Evolutionary conservation across 1,284 basidiomycete genomes (phyloP).

Genomic region (Heterobasidion annosum): DNA sequence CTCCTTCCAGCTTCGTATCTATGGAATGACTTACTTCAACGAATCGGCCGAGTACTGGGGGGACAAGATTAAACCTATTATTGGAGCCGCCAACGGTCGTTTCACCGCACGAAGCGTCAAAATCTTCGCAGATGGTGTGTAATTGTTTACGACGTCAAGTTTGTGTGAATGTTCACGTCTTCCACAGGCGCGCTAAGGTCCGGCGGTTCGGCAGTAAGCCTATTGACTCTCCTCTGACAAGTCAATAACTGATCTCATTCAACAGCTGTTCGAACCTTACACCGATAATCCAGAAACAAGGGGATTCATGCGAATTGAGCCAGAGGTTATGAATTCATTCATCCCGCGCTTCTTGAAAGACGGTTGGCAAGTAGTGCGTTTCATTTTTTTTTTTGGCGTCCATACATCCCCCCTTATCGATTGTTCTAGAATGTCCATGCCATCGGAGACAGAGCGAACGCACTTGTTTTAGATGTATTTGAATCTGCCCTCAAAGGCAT

Average conservation of each 20-base stretch:
- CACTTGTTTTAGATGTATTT: conserved; percentile 76
- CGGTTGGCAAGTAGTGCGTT: conserved; percentile 73
- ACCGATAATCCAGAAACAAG: conserved; percentile 67
- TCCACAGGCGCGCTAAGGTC: conserved; percentile 76
- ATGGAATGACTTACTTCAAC: conserved; percentile 66
- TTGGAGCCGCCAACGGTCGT: conserved; percentile 48
- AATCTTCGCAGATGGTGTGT: conserved; percentile 77
- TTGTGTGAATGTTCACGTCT: neutral
- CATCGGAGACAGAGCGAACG: conserved; percentile 87
- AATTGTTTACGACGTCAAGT: neutral
- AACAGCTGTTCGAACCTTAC: conserved; percentile 70
- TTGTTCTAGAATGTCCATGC: conserved; percentile 72
- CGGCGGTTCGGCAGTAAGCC: conserved; percentile 77
- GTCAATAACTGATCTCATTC: neutral
- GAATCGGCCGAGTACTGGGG: conserved; percentile 75
- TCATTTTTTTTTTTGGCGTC: neutral
- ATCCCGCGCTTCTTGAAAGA: conserved; percentile 67
- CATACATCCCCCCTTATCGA: neutral
- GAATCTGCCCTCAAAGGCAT: conserved; percentile 53
- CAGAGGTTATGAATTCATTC: conserved; percentile 51
- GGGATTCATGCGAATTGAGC: conserved; percentile 71
- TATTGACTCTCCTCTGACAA: conserved; percentile 1
- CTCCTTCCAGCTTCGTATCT: conserved; percentile 52
- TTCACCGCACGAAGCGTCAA: conserved; percentile 78
- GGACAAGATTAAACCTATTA: conserved; percentile 47